Evolutionary conservation across 2,329 filamentous ascomycete genomes (phyloP).

Genomic region (Aureobasidium sp.): DNA sequence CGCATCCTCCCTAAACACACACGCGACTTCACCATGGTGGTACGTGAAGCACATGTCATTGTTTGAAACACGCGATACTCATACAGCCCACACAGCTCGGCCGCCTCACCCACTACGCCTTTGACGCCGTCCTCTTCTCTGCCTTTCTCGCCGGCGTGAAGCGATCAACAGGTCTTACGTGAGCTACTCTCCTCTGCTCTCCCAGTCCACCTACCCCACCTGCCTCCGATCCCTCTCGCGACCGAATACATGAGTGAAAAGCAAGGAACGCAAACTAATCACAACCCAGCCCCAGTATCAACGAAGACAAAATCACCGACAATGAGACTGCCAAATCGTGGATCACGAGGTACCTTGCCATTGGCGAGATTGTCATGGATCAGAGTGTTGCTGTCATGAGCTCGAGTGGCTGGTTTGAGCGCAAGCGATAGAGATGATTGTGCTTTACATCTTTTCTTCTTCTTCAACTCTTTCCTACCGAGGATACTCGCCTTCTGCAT

Average conservation of each 20-base stretch:
- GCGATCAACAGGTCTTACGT: constrained; percentile 96
- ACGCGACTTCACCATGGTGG: constrained; percentile 15
- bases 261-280: not conserved
- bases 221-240: not conserved
- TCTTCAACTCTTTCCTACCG: no score
- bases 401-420: constrained; percentile 83
- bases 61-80: constrained; percentile 45
- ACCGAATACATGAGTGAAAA: not conserved
- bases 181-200: constrained; percentile 42
- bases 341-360: constrained; percentile 87
- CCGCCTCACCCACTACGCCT: constrained; percentile 87
- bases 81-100: constrained; percentile 61
- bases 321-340: constrained; percentile 47
- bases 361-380: constrained; percentile 98
- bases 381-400: constrained; percentile 89
- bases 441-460: not conserved
- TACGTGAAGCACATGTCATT: constrained; percentile 45
- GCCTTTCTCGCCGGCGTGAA: constrained; percentile 95
- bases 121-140: constrained; percentile 92
- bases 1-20: not conserved
- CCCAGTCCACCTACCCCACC: not conserved
- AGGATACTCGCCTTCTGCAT: not conserved
- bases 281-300: constrained; percentile 64
- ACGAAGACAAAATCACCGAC: constrained; percentile 75
- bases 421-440: constrained; percentile 55